Evolutionary conservation across 768 basidiomycete species (phyloP).

Genomic region (Coprinopsis sp.): DNA sequence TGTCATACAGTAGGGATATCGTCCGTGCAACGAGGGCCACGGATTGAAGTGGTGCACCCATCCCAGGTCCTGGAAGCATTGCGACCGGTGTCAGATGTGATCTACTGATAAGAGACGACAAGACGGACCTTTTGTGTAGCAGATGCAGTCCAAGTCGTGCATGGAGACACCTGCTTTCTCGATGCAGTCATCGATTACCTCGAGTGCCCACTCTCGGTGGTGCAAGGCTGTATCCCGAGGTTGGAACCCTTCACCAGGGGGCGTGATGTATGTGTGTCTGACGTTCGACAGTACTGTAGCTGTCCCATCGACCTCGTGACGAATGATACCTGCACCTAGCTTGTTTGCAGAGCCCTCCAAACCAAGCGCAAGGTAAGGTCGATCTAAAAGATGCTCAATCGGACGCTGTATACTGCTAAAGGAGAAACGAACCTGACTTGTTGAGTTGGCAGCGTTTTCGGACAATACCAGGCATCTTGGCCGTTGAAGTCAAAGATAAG

Average conservation of each 20-base stretch:
- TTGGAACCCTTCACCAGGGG: slow-evolving; percentile 95
- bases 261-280: slow-evolving; percentile 98
- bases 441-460: slow-evolving; percentile 28
- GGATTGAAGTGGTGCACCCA: slow-evolving; percentile 96
- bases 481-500: background rate
- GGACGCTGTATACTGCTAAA: slow-evolving; percentile 2
- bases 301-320: slow-evolving; percentile 70
- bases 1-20: slow-evolving; percentile 78
- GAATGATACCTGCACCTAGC: slow-evolving; percentile 89
- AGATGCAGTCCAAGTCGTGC: slow-evolving; percentile 87
- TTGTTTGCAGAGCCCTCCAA: slow-evolving; percentile 99
- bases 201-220: slow-evolving; percentile 88
- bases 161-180: slow-evolving; percentile 63
- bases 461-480: slow-evolving; percentile 23
- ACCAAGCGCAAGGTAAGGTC: slow-evolving; percentile 81
- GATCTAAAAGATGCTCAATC: slow-evolving; percentile 36
- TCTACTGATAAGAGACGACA: background rate
- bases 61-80: slow-evolving; percentile 99
- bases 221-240: slow-evolving; percentile 94
- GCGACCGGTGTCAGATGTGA: no score
- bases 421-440: slow-evolving; percentile 28
- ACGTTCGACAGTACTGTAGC: slow-evolving; percentile 84
- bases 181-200: slow-evolving; percentile 76
- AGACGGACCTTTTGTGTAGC: slow-evolving; percentile 85
- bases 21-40: slow-evolving; percentile 93